A percentile compares a stretch with the other conserved stretches of the same genome.
These are phyloP conservation scores for Aureobasidium sp. DNA, from an alignment of 2,329 filamentous ascomycete genomes.

Conservation along the genomic window DNA sequence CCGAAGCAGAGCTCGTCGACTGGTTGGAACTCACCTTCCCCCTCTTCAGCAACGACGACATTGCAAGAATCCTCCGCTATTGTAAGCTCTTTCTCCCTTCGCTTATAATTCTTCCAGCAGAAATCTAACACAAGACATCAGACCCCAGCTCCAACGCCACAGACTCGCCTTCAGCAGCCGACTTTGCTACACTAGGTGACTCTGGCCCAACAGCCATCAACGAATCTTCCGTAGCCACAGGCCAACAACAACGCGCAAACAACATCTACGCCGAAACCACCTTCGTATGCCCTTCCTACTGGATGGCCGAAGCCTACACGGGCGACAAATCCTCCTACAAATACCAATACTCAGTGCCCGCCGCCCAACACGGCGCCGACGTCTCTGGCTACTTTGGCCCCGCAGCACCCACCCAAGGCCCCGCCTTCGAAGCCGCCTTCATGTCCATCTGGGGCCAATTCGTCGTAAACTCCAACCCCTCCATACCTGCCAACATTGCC, in stretches of 20 bases:
- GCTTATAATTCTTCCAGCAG: constrained; percentile 17
- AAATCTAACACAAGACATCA: neutral
- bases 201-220: constrained; percentile 42
- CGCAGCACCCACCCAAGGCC: constrained; percentile 6
- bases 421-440: constrained; percentile 6
- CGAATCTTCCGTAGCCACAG: constrained; percentile 41
- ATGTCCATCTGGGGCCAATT: constrained; percentile 39
- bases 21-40: constrained; percentile 37
- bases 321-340: constrained; percentile 30
- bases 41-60: constrained; percentile 31
- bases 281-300: constrained; percentile 50
- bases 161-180: constrained; percentile 18
- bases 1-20: constrained; percentile 30
- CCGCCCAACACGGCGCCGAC: constrained; percentile 35
- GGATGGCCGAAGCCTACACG: constrained; percentile 43
- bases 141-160: constrained; percentile 23
- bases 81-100: constrained; percentile 16
- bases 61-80: constrained; percentile 30
- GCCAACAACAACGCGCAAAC: constrained; percentile 47
- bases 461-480: constrained; percentile 35
- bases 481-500: constrained; percentile 26
- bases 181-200: constrained; percentile 26
- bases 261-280: constrained; percentile 49
- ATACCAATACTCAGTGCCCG: constrained; percentile 43
- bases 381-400: constrained; percentile 20